These are phyloP conservation scores for Chytriomyces hyalinus DNA, from an alignment of 192 early-diverging fungal genomes.

Conservation along the genomic window DNA sequence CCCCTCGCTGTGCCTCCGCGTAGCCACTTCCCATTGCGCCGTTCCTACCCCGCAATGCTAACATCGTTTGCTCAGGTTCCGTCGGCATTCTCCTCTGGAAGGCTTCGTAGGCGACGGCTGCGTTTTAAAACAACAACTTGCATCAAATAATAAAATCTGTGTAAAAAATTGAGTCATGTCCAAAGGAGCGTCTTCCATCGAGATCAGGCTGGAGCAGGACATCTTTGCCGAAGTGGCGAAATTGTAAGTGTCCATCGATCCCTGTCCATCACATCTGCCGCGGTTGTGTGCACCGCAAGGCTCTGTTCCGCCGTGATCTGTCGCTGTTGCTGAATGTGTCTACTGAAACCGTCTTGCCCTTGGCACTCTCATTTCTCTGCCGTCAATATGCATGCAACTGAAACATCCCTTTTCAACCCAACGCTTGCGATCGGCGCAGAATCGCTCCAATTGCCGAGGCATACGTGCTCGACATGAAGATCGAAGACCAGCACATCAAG, in stretches of 20 bases:
- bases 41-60: not conserved
- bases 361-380: not conserved
- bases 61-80: conserved; percentile 21
- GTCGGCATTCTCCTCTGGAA: conserved; percentile 58
- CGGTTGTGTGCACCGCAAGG: not conserved
- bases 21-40: not conserved
- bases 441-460: conserved; percentile 33
- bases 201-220: conserved; percentile 9
- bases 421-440: conserved; percentile 1
- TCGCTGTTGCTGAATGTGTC: not conserved
- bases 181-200: conserved; percentile 2
- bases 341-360: not conserved
- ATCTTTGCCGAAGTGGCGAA: conserved; percentile 18
- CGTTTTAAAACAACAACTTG: too few relatives aligned
- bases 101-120: conserved; percentile 39
- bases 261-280: not conserved
- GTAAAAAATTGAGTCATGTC: not conserved
- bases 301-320: not conserved
- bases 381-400: not conserved
- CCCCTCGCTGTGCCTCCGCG: not conserved
- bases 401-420: not conserved
- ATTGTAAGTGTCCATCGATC: conserved; percentile 5
- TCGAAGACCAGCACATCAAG: conserved; percentile 37
- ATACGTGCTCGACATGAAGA: conserved; percentile 6
- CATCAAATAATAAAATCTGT: too few relatives aligned